These are phyloP conservation scores for Kodamaea suecica DNA, from an alignment of 1,139 yeast genomes.

Conservation along the genomic window DNA sequence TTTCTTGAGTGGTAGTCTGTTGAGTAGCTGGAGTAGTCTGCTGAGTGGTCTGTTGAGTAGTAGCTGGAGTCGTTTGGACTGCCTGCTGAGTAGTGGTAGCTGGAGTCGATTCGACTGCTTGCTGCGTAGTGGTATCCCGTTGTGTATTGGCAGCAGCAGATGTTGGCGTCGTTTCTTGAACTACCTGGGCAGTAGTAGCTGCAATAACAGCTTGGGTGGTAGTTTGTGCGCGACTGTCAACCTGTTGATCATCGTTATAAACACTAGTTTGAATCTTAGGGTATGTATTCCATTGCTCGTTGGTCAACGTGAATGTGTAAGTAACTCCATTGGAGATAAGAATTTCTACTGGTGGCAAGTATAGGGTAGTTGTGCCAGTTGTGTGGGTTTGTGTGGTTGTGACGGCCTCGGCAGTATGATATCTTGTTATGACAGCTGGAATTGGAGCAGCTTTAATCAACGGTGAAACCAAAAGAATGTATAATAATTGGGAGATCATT, in stretches of 20 bases:
- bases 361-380: conserved; percentile 58
- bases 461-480: conserved; percentile 20
- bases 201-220: no score
- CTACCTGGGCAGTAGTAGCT: background rate
- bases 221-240: no score
- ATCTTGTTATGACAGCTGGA: conserved; percentile 51
- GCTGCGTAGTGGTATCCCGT: conserved; percentile 9
- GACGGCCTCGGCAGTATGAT: conserved; percentile 60
- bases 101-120: no score
- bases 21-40: conserved; percentile 9
- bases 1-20: conserved; percentile 7
- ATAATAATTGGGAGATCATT: conserved; percentile 13
- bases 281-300: conserved; percentile 28
- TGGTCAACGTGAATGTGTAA: conserved; percentile 53
- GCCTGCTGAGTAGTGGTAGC: conserved; percentile 13
- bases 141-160: background rate
- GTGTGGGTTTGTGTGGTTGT: conserved; percentile 52
- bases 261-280: conserved; percentile 34
- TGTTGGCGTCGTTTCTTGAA: conserved; percentile 1
- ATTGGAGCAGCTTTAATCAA: conserved; percentile 32
- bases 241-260: conserved; percentile 15
- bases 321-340: conserved; percentile 61
- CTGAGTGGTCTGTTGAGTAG: conserved; percentile 5
- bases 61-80: conserved; percentile 9
- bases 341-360: conserved; percentile 68